Evolutionary conservation across 345 rosid genomes (phyloP).

Genomic region (Arabidopsis arenosa): DNA sequence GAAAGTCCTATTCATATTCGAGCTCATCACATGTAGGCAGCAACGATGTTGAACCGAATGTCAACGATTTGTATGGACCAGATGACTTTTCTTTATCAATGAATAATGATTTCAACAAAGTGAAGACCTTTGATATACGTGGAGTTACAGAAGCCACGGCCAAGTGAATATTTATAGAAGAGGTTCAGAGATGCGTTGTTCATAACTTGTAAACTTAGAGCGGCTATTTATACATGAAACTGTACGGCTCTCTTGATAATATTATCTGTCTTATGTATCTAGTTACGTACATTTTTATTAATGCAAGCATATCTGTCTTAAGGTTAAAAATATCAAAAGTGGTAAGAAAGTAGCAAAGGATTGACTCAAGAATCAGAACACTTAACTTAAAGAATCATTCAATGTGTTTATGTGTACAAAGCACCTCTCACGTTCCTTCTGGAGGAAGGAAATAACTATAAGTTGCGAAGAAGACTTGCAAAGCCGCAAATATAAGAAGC

Average conservation of each 20-base stretch:
- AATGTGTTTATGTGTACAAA: too few relatives aligned
- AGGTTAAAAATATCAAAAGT: neutral
- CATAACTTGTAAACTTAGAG: too few relatives aligned
- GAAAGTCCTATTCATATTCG: too few relatives aligned
- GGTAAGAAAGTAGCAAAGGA: neutral
- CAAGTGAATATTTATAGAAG: neutral
- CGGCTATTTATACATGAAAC: too few relatives aligned
- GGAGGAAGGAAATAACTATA: conserved; percentile 42
- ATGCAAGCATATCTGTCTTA: neutral
- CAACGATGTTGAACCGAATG: neutral
- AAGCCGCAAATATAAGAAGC: conserved; percentile 53
- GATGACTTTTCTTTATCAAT: conserved; percentile 4
- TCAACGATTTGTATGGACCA: too few relatives aligned
- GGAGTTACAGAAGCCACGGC: neutral
- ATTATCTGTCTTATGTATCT: neutral
- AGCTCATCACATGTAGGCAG: neutral
- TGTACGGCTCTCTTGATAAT: too few relatives aligned
- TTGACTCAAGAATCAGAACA: neutral
- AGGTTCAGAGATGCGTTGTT: neutral
- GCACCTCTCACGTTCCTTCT: too few relatives aligned
- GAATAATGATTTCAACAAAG: conserved; percentile 27
- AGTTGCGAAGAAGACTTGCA: conserved; percentile 50
- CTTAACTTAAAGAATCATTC: too few relatives aligned
- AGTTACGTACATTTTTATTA: neutral
- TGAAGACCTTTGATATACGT: conserved; percentile 31